phyloP scores from a whole-genome alignment of 2,329 filamentous ascomycete species.

The Apiospora kogelbergensis region DNA sequence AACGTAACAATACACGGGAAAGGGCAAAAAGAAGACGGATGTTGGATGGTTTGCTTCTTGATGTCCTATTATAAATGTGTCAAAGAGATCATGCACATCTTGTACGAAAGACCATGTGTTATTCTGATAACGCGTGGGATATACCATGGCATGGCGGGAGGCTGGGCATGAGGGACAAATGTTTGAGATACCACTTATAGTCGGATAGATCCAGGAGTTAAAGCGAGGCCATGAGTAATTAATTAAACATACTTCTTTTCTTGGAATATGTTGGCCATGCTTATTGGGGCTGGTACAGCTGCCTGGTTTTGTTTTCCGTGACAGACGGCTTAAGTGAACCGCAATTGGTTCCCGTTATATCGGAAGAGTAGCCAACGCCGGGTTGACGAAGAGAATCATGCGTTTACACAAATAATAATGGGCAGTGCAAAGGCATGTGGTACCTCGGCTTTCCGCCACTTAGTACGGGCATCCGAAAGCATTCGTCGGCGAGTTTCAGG shows the following conservation, averaged over 20 bases:
- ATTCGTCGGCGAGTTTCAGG: too few species aligned
- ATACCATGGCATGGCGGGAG: not conserved
- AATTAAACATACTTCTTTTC: not conserved
- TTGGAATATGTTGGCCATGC: not conserved
- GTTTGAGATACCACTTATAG: slow-evolving; percentile 8
- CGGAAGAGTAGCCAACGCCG: too few species aligned
- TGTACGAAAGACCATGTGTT: not conserved
- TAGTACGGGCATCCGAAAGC: too few species aligned
- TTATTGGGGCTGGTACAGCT: too few species aligned
- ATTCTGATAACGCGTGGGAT: not conserved
- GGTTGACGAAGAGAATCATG: too few species aligned
- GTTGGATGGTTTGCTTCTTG: not conserved
- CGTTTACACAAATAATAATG: too few species aligned
- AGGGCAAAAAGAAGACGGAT: not conserved
- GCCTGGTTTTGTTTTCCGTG: too few species aligned
- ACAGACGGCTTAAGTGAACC: too few species aligned
- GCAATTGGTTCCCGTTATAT: too few species aligned
- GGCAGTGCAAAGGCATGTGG: too few species aligned
- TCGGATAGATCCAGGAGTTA: slow-evolving; percentile 3
- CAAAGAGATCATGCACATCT: not conserved
- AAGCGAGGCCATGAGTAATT: not conserved
- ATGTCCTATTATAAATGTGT: not conserved
- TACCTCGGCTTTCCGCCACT: too few species aligned
- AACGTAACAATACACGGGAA: not conserved
- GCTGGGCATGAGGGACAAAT: not conserved